phyloP scores from a whole-genome alignment of 495 filamentous ascomycete genomes.

The Aspergillus panamensis region DNA sequence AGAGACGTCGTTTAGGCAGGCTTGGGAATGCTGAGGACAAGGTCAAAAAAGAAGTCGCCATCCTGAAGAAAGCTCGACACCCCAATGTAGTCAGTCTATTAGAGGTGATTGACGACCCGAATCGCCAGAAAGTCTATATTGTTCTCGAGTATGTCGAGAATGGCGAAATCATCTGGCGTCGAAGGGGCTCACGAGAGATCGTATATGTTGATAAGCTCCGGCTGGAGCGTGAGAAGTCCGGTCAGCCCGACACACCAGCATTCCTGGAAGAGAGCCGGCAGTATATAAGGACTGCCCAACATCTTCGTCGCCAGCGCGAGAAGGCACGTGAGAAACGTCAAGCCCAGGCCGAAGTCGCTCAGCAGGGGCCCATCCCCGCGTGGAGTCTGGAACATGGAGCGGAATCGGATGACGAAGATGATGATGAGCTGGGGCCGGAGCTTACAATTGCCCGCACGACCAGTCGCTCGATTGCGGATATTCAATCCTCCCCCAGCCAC shows the following conservation, averaged over 20 bases:
- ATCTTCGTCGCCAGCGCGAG: conserved; percentile 55
- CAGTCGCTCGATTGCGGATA: conserved; percentile 36
- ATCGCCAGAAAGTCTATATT: conserved; percentile 95
- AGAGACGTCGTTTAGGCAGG: conserved; percentile 82
- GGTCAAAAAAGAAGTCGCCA: conserved; percentile 95
- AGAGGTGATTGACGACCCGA: conserved; percentile 96
- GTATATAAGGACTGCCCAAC: conserved; percentile 54
- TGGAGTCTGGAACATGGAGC: conserved; percentile 84
- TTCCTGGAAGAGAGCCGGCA: conserved; percentile 60
- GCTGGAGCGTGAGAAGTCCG: conserved; percentile 65
- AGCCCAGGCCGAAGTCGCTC: conserved; percentile 45
- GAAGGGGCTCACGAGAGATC: conserved; percentile 74
- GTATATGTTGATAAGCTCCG: conserved; percentile 76
- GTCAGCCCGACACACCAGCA: conserved; percentile 50
- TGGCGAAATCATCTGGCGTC: conserved; percentile 91
- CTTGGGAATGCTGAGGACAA: conserved; percentile 77
- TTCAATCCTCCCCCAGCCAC: conserved; percentile 39
- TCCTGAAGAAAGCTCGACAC: conserved; percentile 95
- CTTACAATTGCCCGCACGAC: conserved; percentile 33
- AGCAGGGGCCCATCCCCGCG: conserved; percentile 43
- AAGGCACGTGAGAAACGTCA: conserved; percentile 51
- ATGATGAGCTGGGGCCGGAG: conserved; percentile 39
- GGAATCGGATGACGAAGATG: conserved; percentile 57
- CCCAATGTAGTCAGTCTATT: conserved; percentile 90
- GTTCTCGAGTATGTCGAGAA: conserved; percentile 91